These are phyloP conservation scores for Urochloa ruziziensis DNA, from an alignment of 176 grass and related monocot species.

Conservation along the genomic window DNA sequence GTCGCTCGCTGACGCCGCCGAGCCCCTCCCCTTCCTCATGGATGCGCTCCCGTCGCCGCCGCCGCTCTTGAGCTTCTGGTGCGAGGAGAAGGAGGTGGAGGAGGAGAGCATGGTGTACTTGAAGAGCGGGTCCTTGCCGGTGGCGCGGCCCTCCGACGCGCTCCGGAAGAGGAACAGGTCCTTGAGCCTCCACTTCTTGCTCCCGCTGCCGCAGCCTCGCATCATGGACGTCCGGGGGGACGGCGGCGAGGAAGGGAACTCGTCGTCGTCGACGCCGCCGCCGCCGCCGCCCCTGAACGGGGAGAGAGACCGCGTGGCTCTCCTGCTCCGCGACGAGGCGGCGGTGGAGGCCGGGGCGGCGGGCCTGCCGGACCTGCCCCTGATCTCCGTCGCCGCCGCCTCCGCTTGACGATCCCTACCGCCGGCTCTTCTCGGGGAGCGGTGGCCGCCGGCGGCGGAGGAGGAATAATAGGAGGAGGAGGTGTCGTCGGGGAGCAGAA, in stretches of 20 bases:
- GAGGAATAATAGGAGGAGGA: not conserved
- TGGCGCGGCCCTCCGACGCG: slow-evolving; percentile 82
- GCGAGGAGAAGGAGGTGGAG: slow-evolving; percentile 21
- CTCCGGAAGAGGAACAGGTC: slow-evolving; percentile 95
- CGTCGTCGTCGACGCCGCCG: slow-evolving; percentile 27
- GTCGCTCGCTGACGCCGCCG: slow-evolving; percentile 56
- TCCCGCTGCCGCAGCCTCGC: slow-evolving; percentile 63
- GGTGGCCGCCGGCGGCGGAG: not conserved
- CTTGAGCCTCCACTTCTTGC: slow-evolving; percentile 80
- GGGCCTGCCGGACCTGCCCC: slow-evolving; percentile 40
- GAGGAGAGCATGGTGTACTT: slow-evolving; percentile 63
- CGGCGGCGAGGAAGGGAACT: slow-evolving; percentile 32
- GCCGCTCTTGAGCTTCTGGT: slow-evolving; percentile 25
- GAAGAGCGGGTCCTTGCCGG: slow-evolving; percentile 67
- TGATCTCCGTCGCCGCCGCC: not conserved
- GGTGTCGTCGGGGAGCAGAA: not conserved
- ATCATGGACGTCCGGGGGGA: slow-evolving; percentile 34
- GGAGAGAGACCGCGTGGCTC: slow-evolving; percentile 59
- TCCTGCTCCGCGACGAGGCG: slow-evolving; percentile 8
- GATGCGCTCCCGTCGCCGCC: slow-evolving; percentile 34
- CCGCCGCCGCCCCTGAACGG: slow-evolving; percentile 50
- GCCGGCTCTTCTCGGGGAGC: not conserved
- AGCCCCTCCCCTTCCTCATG: slow-evolving; percentile 48
- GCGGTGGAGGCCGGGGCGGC: not conserved
- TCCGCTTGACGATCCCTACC: not conserved